These are phyloP conservation scores for Taiwanofungus camphoratus DNA, from an alignment of 1,284 basidiomycete species.

Conservation along the genomic window DNA sequence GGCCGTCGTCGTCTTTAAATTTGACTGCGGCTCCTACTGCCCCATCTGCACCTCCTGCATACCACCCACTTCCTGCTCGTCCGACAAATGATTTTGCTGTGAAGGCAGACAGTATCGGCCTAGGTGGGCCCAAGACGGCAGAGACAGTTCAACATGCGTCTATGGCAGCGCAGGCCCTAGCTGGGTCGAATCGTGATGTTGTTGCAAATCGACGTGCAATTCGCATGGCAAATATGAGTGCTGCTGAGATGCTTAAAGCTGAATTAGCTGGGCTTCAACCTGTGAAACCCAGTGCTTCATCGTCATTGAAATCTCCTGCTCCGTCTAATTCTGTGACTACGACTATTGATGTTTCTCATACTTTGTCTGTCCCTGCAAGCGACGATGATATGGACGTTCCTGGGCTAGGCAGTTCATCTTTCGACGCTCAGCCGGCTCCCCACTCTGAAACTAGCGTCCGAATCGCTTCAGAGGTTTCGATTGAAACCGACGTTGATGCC, in stretches of 20 bases:
- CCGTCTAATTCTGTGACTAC: constrained; percentile 20
- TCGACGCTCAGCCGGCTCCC: constrained; percentile 21
- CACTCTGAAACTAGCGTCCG: background rate
- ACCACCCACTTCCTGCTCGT: constrained; percentile 46
- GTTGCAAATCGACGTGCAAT: constrained; percentile 86
- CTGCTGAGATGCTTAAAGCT: constrained; percentile 90
- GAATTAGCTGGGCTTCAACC: constrained; percentile 72
- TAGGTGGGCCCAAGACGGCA: constrained; percentile 53
- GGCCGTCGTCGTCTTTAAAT: constrained; percentile 50
- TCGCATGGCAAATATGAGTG: constrained; percentile 93
- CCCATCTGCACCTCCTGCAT: constrained; percentile 32
- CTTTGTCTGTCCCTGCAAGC: constrained; percentile 13
- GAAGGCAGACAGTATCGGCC: constrained; percentile 67
- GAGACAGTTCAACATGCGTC: constrained; percentile 52
- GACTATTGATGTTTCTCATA: constrained; percentile 17
- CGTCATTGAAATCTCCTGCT: constrained; percentile 19
- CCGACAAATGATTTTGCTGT: constrained; percentile 65
- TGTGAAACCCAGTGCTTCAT: constrained; percentile 43
- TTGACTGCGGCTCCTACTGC: constrained; percentile 42
- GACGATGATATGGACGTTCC: constrained; percentile 11
- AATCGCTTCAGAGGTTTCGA: constrained; percentile 7
- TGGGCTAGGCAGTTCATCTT: constrained; percentile 5
- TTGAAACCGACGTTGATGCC: constrained; percentile 18
- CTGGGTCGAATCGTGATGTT: constrained; percentile 79
- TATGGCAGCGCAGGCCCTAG: constrained; percentile 60